Evolutionary conservation across 331 rosid genomes (phyloP), one percentile per base, ranked within the genome.

Genomic region (Saraca asoca): DNA sequence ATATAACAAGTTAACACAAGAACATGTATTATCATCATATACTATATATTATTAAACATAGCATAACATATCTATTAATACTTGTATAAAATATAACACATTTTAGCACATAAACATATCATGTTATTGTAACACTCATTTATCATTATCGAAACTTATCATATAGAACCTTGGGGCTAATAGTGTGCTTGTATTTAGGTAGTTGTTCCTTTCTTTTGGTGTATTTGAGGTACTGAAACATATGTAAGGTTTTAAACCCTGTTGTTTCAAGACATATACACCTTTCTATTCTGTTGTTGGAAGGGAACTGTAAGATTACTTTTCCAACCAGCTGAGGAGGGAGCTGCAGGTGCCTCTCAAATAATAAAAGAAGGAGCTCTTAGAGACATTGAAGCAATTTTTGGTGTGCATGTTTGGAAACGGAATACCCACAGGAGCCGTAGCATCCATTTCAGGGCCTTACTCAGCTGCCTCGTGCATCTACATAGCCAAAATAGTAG

Each of bases 241-340:
- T 73, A 50, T 39, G 8, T 39, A 70, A 56, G 44, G 16, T 41
- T 13, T 66, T 17, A 43, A 77, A 45, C 60, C 14, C 12, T 68
- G 62, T 72, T 72, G 38, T 29, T 63, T 20, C 44, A 75, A 68
- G 9, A 29, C 7, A 10, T 12, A 24, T 7, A 11, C 7, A 46
- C 45, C 13, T 34, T 19, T 69, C 35, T 18, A 24, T 15, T 68
- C 19, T 73, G 64, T 14, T 63, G 70, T 58, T 62, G 18, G 31
- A 82, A 85, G 95, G 91, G 95, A 71, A 88, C 88, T 18, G 89
- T 85, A 55, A 79, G 81, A 50, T 80, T 88, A 58, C 16, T 88
- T 57, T 85, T 85, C 60, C 91, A 85, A 78, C 88, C 95, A 5
- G 95, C 79, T 7, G 95, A 85, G 82, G 95, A 88, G 79, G 88